Percentiles rank a stretch among this genome's conserved stretches.
Conservation (phyloP, 1,139 yeast species). For the Yamadazyma sp. region DNA sequence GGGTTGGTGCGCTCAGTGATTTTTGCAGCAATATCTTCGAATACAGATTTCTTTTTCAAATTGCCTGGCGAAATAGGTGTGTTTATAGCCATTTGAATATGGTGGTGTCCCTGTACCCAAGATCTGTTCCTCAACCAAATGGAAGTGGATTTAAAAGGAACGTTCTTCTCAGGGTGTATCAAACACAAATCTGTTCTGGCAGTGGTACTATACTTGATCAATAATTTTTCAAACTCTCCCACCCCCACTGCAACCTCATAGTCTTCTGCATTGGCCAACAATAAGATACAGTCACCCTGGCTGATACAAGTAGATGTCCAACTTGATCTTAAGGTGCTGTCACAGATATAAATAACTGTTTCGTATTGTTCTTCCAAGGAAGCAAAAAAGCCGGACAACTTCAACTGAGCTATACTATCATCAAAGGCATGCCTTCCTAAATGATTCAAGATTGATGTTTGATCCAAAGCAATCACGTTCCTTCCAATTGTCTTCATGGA, state of each 20-base stretch:
- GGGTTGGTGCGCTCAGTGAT: conserved; percentile 36
- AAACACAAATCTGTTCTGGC: conserved; percentile 87
- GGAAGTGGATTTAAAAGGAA: conserved; percentile 81
- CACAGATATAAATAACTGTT: conserved; percentile 85
- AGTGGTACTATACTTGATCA: conserved; percentile 75
- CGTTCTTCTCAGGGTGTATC: conserved; percentile 79
- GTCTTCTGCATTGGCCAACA: conserved; percentile 67
- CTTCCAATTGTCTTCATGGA: conserved; percentile 75
- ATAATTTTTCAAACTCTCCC: conserved; percentile 81
- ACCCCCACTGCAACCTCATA: conserved; percentile 63
- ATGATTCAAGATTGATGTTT: conserved; percentile 75
- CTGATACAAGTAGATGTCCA: conserved; percentile 95
- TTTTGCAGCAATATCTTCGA: conserved; percentile 40
- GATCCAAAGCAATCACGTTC: conserved; percentile 75
- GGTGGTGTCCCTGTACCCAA: conserved; percentile 95
- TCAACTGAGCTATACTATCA: conserved; percentile 72
- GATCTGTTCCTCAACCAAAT: conserved; percentile 80
- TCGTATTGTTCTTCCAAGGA: conserved; percentile 88
- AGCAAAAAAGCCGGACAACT: conserved; percentile 85
- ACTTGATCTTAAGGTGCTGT: conserved; percentile 74
- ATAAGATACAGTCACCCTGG: conserved; percentile 86
- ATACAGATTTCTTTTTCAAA: conserved; percentile 22
- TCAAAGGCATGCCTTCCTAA: conserved; percentile 94
- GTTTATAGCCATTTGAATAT: conserved; percentile 61
- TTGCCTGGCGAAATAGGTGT: conserved; percentile 14